A percentile compares a stretch with the other conserved stretches of the same genome.
Evolutionary conservation across 176 grass and related monocot species (phyloP).

Genomic region (Tuctoria greenei): DNA sequence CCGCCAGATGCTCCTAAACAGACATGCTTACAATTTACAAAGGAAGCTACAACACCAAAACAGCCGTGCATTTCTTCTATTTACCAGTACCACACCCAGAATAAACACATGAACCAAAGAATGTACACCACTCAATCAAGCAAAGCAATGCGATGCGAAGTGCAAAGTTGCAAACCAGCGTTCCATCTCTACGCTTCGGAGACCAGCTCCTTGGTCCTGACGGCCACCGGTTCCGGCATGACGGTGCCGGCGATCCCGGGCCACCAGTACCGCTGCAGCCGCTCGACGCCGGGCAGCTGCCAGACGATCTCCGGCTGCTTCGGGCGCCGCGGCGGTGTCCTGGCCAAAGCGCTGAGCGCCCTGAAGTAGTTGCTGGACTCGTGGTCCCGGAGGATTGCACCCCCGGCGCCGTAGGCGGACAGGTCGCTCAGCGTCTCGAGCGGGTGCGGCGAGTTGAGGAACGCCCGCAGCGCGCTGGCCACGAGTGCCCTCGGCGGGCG

Average conservation of each 20-base stretch:
- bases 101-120: constrained; percentile 49
- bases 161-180: background rate
- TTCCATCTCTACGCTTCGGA: constrained; percentile 20
- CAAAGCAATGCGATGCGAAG: constrained; percentile 17
- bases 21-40: constrained; percentile 43
- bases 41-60: constrained; percentile 39
- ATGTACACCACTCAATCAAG: constrained; percentile 31
- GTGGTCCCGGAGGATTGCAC: constrained; percentile 94
- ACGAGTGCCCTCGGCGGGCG: constrained; percentile 42
- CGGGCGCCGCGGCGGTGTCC: constrained; percentile 34
- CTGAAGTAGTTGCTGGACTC: constrained; percentile 93
- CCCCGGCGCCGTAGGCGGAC: constrained; percentile 71
- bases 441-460: constrained; percentile 95
- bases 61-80: constrained; percentile 31
- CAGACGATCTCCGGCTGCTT: constrained; percentile 51
- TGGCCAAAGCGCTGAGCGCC: constrained; percentile 61
- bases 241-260: constrained; percentile 52
- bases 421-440: constrained; percentile 93
- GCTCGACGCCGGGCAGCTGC: constrained; percentile 53
- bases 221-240: constrained; percentile 16
- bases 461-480: constrained; percentile 65
- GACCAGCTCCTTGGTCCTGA: constrained; percentile 56
- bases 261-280: constrained; percentile 74
- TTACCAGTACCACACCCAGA: constrained; percentile 14
- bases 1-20: constrained; percentile 20